phyloP scores from a whole-genome alignment of 2,329 filamentous ascomycete species.

The Colletotrichum plurivorum region DNA sequence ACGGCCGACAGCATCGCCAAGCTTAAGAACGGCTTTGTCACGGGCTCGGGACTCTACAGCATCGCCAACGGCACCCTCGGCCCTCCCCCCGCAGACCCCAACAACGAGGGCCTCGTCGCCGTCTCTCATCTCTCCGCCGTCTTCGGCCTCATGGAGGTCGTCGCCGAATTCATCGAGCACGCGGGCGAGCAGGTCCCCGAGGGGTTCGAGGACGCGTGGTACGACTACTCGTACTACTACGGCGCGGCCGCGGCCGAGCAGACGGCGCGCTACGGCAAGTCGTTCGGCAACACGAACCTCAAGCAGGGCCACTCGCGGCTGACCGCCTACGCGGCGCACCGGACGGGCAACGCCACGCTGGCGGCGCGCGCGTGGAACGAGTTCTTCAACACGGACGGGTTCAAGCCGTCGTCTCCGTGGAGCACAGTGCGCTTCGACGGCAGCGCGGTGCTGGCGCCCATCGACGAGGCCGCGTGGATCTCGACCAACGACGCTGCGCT shows the following conservation, averaged over 20 bases:
- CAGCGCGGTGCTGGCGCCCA: constrained; percentile 59
- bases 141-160: constrained; percentile 71
- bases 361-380: constrained; percentile 68
- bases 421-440: constrained; percentile 56
- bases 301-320: constrained; percentile 71
- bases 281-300: constrained; percentile 63
- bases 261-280: constrained; percentile 63
- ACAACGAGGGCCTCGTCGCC: constrained; percentile 64
- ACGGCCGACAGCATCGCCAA: constrained; percentile 65
- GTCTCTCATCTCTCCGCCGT: constrained; percentile 71
- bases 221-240: constrained; percentile 74
- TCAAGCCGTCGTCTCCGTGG: constrained; percentile 55
- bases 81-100: constrained; percentile 66
- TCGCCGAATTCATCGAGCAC: constrained; percentile 68
- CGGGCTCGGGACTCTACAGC: constrained; percentile 67
- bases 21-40: constrained; percentile 72
- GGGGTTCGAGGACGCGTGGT: constrained; percentile 67
- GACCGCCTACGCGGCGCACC: constrained; percentile 66
- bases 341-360: constrained; percentile 60
- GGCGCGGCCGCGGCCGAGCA: constrained; percentile 65
- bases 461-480: constrained; percentile 71
- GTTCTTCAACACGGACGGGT: constrained; percentile 63
- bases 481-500: constrained; percentile 69
- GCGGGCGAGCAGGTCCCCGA: constrained; percentile 59
- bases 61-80: constrained; percentile 62